These are phyloP conservation scores for Ilex paraguariensis DNA, from an alignment of 305 asterid genomes.

Conservation along the genomic window DNA sequence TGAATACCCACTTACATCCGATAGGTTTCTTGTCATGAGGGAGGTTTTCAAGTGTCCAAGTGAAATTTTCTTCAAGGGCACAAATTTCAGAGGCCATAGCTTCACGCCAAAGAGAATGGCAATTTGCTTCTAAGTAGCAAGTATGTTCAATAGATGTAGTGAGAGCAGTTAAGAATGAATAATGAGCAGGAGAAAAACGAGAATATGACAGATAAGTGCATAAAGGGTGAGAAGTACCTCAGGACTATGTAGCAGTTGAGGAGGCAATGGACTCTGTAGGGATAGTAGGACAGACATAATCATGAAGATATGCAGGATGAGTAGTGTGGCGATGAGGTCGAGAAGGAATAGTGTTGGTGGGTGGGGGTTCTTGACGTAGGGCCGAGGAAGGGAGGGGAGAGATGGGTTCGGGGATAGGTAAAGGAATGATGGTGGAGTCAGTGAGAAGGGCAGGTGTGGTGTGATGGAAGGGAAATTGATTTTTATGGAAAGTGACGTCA, in stretches of 20 bases:
- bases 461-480: background rate
- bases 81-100: background rate
- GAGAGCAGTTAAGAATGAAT: background rate
- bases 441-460: background rate
- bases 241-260: too few relatives aligned
- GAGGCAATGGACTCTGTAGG: too few relatives aligned
- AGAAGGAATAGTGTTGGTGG: background rate
- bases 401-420: too few relatives aligned
- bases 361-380: too few relatives aligned
- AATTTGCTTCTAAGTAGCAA: background rate
- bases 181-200: too few relatives aligned
- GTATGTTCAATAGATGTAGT: background rate
- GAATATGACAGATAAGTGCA: too few relatives aligned
- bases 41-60: background rate
- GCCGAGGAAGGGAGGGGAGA: too few relatives aligned
- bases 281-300: too few relatives aligned
- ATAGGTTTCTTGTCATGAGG: background rate
- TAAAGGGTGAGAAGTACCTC: too few relatives aligned
- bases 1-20: background rate
- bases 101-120: background rate
- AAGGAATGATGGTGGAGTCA: background rate
- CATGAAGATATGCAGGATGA: background rate
- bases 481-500: too few relatives aligned
- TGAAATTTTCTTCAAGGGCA: background rate
- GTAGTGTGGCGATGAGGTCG: background rate